Conservation (phyloP, 768 basidiomycete genomes). For the Serendipita vermifera region DNA sequence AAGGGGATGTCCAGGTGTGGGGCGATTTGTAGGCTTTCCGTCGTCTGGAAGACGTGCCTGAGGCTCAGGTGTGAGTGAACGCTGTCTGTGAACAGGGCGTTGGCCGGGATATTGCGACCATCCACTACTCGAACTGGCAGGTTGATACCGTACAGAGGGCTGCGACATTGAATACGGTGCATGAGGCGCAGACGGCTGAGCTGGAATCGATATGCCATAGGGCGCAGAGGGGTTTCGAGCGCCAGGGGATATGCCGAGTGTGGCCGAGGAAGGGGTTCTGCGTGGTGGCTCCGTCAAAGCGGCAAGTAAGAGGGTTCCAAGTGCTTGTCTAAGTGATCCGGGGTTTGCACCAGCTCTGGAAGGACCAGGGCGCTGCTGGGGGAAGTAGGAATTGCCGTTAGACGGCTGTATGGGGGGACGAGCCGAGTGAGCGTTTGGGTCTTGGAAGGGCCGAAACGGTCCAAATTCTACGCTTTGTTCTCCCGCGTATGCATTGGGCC, state of each 20-base stretch:
- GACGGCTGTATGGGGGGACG: no score
- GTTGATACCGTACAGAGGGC: constrained; percentile 13
- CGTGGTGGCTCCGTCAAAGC: not conserved
- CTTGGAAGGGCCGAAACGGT: constrained; percentile 49
- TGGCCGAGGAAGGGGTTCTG: not conserved
- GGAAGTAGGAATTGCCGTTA: no score
- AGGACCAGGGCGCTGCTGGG: no score
- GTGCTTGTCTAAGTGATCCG: not conserved
- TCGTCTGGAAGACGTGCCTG: constrained; percentile 29
- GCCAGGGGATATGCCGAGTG: not conserved
- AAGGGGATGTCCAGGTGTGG: constrained; percentile 55
- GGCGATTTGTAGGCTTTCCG: constrained; percentile 47
- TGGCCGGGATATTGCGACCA: constrained; percentile 2
- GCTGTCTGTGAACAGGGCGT: no score
- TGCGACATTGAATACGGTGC: not conserved
- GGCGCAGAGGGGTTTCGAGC: not conserved
- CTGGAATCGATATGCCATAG: no score
- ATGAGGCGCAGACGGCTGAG: not conserved
- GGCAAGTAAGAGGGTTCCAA: not conserved
- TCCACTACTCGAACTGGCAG: constrained; percentile 15
- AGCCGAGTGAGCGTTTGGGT: constrained; percentile 19
- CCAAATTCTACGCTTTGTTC: constrained; percentile 53
- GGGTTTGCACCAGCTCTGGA: no score
- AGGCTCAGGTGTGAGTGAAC: not conserved
- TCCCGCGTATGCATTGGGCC: constrained; percentile 39